Base-by-base conservation (phyloP, 2,329 filamentous ascomycete genomes). In the Penicillium occitanis region DNA sequence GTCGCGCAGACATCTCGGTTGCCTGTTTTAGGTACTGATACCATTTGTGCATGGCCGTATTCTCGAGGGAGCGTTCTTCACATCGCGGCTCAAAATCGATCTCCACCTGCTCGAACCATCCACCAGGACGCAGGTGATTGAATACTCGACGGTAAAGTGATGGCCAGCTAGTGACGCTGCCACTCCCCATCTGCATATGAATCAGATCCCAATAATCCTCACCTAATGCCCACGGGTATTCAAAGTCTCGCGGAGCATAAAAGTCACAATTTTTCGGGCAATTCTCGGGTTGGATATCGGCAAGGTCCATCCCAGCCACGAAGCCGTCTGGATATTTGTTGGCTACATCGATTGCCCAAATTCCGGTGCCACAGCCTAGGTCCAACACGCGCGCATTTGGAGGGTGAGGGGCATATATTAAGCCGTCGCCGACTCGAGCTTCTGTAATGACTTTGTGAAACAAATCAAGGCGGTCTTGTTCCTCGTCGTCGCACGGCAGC, bases 301-400 rank as follows among this genome's bases (percentile, higher is more conserved):
- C 83, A 25, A 90, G 78, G 73, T 90, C 88, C 30, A 88, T 75
- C 28, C 87, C 88, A 28, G 85, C 75, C 60, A 90, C 86, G 75
- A 87, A 85, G 61, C 87, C 84, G 22, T 85, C 73, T 13, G 81
- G 81, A 73, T 86, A 88, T 75, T 83, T 83, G 86, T 91, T 88
- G 69, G 91, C 90, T 79, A 97, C 90, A 70, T 94, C 90, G 71
- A 96, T 91, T 48, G 90, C 87, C 94, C 94, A 98, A 68, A 96
- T 94, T 46, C 92, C 93, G 0, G 92, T 96, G 22, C 93, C 94
- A 69, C 90, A 93, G 50, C 93, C 94, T 63, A 97, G 73, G 71
- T 88, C 87, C 64, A 88, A 80, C 68, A 88, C 84, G 67, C 85
- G 82, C 66, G 80, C 79, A 64, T 78, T 77, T 4, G 72, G 73